These are phyloP conservation scores for Fusarium pseudograminearum DNA, from an alignment of 2,329 filamentous ascomycete genomes.

Conservation along the genomic window DNA sequence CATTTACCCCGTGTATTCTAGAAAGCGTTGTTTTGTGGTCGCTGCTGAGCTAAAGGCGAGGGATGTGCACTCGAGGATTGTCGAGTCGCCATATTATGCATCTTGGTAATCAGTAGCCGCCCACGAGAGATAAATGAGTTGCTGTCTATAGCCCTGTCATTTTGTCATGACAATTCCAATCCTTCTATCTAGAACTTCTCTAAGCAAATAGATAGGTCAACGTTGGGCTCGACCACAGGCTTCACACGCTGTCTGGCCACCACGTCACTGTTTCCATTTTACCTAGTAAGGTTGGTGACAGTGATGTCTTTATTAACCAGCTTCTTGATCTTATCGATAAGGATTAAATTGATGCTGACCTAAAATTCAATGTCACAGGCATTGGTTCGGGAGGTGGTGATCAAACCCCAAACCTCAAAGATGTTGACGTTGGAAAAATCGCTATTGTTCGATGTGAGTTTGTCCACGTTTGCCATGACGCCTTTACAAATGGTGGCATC, in stretches of 20 bases:
- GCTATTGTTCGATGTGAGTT: too few relatives aligned
- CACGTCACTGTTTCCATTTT: too few relatives aligned
- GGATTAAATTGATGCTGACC: neutral
- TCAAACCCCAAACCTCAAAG: neutral
- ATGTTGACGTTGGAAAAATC: neutral
- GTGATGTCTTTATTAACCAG: neutral
- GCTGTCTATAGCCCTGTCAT: rapidly evolving
- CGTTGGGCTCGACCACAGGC: too few relatives aligned
- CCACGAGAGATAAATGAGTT: rapidly evolving
- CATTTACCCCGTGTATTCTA: too few relatives aligned
- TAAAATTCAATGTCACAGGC: neutral
- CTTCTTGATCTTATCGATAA: neutral
- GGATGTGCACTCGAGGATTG: rapidly evolving
- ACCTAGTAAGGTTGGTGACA: neutral
- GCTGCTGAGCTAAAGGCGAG: rapidly evolving
- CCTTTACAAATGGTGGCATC: rapidly evolving
- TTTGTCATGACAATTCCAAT: neutral
- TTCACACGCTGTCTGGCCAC: too few relatives aligned
- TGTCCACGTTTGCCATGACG: rapidly evolving
- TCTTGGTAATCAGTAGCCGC: too few relatives aligned
- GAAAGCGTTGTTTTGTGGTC: rapidly evolving
- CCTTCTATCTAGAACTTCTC: too few relatives aligned
- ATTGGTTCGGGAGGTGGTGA: neutral
- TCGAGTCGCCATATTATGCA: rapidly evolving
- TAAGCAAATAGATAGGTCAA: too few relatives aligned